These are phyloP conservation scores for Exserohilum turcica DNA, from an alignment of 2,329 filamentous ascomycete species.

Conservation along the genomic window DNA sequence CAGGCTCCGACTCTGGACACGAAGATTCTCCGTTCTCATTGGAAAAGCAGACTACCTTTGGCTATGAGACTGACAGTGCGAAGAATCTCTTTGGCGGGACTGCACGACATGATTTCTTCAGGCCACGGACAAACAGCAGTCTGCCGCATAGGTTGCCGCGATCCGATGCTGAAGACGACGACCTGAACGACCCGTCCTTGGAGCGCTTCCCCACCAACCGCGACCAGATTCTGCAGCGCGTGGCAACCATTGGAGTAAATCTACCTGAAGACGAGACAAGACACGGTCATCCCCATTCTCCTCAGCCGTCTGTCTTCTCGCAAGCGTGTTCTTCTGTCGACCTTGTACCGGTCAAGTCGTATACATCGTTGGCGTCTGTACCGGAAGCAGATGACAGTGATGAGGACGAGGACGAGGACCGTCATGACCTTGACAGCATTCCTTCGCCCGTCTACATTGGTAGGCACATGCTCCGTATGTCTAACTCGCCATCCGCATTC, in stretches of 20 bases:
- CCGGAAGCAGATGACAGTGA: constrained; percentile 28
- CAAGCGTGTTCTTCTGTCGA: constrained; percentile 42
- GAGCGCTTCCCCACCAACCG: constrained; percentile 38
- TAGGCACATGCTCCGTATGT: constrained; percentile 2
- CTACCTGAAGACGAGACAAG: constrained; percentile 35
- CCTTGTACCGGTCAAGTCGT: constrained; percentile 31
- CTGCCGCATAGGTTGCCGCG: constrained; percentile 36
- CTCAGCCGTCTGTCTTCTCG: constrained; percentile 30
- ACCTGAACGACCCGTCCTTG: constrained; percentile 35
- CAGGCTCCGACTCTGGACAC: constrained; percentile 23
- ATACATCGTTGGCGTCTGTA: constrained; percentile 37
- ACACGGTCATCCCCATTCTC: constrained; percentile 25
- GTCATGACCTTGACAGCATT: constrained; percentile 20
- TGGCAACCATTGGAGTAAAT: constrained; percentile 31
- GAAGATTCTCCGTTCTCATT: constrained; percentile 13
- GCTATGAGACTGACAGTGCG: constrained; percentile 15
- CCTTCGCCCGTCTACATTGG: constrained; percentile 28
- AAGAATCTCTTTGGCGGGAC: constrained; percentile 16
- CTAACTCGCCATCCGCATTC: constrained; percentile 6
- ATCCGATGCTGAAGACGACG: constrained; percentile 37
- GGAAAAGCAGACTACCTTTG: constrained; percentile 14
- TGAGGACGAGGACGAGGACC: constrained; percentile 23
- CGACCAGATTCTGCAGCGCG: constrained; percentile 36
- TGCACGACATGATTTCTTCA: constrained; percentile 22
- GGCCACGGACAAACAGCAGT: constrained; percentile 25